These are phyloP conservation scores for Termitomyces sp. DNA, from an alignment of 768 basidiomycete genomes.

Conservation along the genomic window DNA sequence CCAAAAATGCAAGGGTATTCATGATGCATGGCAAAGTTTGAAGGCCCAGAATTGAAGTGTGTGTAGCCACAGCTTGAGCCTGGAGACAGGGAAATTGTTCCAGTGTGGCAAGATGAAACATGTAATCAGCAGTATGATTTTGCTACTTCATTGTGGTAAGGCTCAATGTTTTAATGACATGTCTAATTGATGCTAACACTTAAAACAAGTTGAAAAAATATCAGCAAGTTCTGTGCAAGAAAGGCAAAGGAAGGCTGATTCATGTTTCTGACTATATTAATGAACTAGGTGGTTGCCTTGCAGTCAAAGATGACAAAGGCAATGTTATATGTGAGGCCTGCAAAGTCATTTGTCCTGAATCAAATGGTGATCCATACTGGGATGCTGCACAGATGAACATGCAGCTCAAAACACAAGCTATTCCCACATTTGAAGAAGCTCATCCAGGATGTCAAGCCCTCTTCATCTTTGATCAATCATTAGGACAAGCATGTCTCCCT, in stretches of 20 bases:
- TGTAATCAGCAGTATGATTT: background rate
- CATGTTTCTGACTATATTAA: background rate
- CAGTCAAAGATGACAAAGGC: background rate
- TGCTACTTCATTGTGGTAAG: background rate
- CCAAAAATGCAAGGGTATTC: too few species aligned
- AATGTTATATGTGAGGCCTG: background rate
- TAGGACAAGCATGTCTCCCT: too few species aligned
- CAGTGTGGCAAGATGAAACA: background rate
- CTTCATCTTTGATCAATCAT: too few species aligned
- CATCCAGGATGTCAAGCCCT: too few species aligned
- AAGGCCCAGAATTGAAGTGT: background rate
- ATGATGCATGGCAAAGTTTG: background rate
- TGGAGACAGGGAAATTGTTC: background rate
- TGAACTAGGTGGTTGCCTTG: background rate
- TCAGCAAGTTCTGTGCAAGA: background rate
- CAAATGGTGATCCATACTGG: background rate
- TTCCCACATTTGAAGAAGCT: background rate
- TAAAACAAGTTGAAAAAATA: background rate
- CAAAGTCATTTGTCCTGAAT: background rate
- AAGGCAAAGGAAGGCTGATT: background rate
- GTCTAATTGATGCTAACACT: background rate
- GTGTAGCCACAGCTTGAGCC: background rate
- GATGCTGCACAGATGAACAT: too few species aligned
- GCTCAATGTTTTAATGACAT: background rate
- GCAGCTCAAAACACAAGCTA: background rate